Evolutionary conservation across 306 rosid genomes (phyloP).

Genomic region (Albizia julibrissin): DNA sequence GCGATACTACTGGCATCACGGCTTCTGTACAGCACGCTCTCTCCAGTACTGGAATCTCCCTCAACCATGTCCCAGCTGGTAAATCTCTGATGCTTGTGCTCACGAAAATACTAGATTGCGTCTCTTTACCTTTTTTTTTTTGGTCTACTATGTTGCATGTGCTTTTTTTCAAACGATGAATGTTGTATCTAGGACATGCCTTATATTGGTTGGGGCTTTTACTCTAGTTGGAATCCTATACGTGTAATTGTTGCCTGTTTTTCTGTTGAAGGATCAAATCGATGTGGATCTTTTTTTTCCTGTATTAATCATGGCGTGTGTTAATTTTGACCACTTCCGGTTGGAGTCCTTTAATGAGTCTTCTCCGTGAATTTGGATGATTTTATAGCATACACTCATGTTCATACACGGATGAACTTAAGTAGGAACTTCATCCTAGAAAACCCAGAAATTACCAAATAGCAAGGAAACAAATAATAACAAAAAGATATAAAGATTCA

Average conservation of each 20-base stretch:
- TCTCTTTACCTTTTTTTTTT: no score
- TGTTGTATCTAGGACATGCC: background rate
- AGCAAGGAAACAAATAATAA: no score
- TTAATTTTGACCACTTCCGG: background rate
- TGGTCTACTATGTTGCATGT: background rate
- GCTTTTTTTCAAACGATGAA: background rate
- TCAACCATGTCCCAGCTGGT: constrained; percentile 24
- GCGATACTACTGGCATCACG: constrained; percentile 63
- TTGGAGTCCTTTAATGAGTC: background rate
- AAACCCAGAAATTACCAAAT: no score
- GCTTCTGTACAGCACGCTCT: constrained; percentile 64
- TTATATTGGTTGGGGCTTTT: background rate
- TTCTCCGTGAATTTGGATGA: background rate
- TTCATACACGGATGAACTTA: background rate
- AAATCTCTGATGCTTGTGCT: background rate
- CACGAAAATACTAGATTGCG: background rate
- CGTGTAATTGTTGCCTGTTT: background rate
- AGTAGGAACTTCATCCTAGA: background rate
- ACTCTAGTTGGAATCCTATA: background rate
- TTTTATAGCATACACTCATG: background rate
- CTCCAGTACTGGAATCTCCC: constrained; percentile 67
- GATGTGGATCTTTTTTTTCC: background rate
- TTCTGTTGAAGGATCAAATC: background rate
- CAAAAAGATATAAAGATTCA: no score
- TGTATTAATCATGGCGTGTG: background rate